Percentiles rank a stretch among this genome's conserved stretches.
Conservation (phyloP, 73 alveolate species). For the Urostyla sp. region DNA sequence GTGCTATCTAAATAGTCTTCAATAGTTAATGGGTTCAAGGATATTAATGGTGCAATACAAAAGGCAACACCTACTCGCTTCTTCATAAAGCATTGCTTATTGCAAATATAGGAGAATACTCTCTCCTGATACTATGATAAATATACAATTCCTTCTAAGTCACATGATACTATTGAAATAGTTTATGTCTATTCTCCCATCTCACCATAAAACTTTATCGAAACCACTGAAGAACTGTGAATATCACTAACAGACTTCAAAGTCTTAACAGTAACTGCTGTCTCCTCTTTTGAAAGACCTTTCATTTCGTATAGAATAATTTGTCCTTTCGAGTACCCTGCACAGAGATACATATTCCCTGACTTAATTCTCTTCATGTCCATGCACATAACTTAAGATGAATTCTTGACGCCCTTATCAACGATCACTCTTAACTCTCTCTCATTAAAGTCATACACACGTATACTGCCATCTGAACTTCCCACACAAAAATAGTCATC, state of each 20-base stretch:
- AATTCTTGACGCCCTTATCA: constrained; percentile 39
- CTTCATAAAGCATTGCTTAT: constrained; percentile 31
- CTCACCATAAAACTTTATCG: constrained; percentile 46
- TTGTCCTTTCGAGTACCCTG: constrained; percentile 63
- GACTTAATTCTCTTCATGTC: constrained; percentile 42
- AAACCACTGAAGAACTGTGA: constrained; percentile 8
- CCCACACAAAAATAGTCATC: constrained; percentile 41
- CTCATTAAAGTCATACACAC: constrained; percentile 44
- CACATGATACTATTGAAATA: constrained; percentile 32
- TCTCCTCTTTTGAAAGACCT: background rate
- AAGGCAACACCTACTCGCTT: constrained; percentile 52
- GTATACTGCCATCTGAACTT: constrained; percentile 61
- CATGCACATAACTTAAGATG: constrained; percentile 45
- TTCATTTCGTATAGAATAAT: constrained; percentile 44
- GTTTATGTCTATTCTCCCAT: constrained; percentile 1
- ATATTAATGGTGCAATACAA: constrained; percentile 19
- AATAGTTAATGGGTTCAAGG: background rate
- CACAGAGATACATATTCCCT: background rate
- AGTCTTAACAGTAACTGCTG: background rate
- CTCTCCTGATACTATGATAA: constrained; percentile 18
- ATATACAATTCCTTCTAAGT: constrained; percentile 42
- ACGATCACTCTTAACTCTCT: constrained; percentile 39
- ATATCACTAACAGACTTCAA: constrained; percentile 44
- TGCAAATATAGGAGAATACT: constrained; percentile 12
- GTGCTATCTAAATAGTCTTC: background rate